Base-by-base conservation (phyloP, 495 filamentous ascomycete species). In the Penicillium manginii region DNA sequence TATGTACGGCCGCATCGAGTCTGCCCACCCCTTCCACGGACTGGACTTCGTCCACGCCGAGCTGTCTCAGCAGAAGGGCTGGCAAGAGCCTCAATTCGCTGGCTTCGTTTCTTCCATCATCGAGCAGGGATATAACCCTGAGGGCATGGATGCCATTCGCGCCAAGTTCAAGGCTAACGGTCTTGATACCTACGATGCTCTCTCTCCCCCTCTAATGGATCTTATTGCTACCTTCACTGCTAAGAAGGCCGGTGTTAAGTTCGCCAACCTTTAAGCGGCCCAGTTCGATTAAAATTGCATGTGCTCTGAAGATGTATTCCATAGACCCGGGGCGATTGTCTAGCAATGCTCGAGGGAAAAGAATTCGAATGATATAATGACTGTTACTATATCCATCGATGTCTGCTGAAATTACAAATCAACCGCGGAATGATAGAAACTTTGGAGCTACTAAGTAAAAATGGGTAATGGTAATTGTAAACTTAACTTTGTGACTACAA, bases 61-160 rank as follows among this genome's bases (percentile, higher is more conserved):
- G 64, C 62, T 88, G 45, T 82, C 80, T 19, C 70, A 80, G 31
- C 68, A 79, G 49, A 67, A 74, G 58, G 84, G 84, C 35, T 86
- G 84, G 83, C 83, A 86, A 68, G 84, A 85, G 69, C 81, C 81
- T 5, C 84, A 86, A 67, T 86, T 87, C 63, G 83, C 83, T 2
- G 85, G 76, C 2, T 86, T 86, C 59, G 81, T 86, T 37, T 79
- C 74, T 37, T 82, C 77, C 39, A 83, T 86, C 57, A 85, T 87
- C 61, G 83, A 86, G 77, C 81, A 86, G 64, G 84, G 84, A 4
- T 83, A 80, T 54, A 69, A 81, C 53, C 83, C 84, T 5, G 65
- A 71, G 18, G 65, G 66, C 3, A 86, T 86, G 64, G 77, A 72
- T 46, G 78, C 70, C 29, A 76, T 88, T 4, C 62, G 84, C 18